Base-by-base conservation (phyloP, 108 stramenopile species). In the Skeletonema potamos region DNA sequence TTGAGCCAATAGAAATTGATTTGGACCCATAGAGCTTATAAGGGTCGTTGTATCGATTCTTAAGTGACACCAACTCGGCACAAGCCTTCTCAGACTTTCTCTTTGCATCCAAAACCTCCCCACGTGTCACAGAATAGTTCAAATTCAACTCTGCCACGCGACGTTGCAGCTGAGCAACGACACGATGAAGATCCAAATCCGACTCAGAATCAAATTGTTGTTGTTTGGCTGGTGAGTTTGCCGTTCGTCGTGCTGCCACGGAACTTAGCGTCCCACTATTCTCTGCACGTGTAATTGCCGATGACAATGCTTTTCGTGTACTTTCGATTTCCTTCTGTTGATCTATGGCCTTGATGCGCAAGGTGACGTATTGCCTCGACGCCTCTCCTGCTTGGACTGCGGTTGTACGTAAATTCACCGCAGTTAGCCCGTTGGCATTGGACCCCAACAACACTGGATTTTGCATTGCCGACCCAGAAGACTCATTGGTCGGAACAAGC, bases 91-190 rank as follows among this genome's bases (percentile, higher is more conserved):
- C 48, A 0, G 59, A 37, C 28, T 59, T 62, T 54, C n/a, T 27
- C 46, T 69, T 66, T 10, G 82, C 82, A 32, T 72, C 73, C 3
- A 22, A 34, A 12, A 57, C 54, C 36, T 57, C 62, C 27, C 34
- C 30, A 41, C 64, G 57, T 22, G 34, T 58, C 11, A 11, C 17
- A 13, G 56, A 59, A 36, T 48, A 29, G 15, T 18, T 58, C 24
- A 63, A 12, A 26, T 76, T 54, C 58, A 80, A 67, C 12, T 57
- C 66, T 32, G 28, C 51, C 22, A 78, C 36, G 30, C 81, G 75
- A 15, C 72, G 62, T 46, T 73, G 22, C 9, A 86, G 51, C 37
- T 87, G 86, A 33, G 70, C 77, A 39, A 84, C 73, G 24, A 87
- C 82, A 10, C 86, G 73, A 27, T 62, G 69, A 17, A 29, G 30